Percentiles rank a stretch among this genome's conserved stretches.
Evolutionary conservation across 176 grass and related monocot species (phyloP).

Genomic region (Carex cristatella): DNA sequence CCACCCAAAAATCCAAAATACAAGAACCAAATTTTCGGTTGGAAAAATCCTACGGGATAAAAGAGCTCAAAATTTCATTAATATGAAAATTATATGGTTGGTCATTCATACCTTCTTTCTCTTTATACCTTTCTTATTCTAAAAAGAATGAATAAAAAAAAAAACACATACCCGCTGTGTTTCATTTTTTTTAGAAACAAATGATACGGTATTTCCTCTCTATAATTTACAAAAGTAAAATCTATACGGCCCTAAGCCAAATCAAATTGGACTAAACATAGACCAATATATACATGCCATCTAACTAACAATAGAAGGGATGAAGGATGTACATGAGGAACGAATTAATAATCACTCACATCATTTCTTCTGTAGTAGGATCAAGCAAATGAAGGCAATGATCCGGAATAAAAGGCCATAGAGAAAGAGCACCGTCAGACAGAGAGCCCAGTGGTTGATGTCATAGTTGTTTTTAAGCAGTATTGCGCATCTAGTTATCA

Average conservation of each 20-base stretch:
- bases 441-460: conserved; percentile 63
- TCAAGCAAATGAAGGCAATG: conserved; percentile 64
- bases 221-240: too few species aligned
- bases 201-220: too few species aligned
- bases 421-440: conserved; percentile 60
- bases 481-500: conserved; percentile 81
- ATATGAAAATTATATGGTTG: too few species aligned
- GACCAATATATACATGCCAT: background rate
- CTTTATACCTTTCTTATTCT: too few species aligned
- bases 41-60: too few species aligned
- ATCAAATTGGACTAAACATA: background rate
- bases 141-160: too few species aligned
- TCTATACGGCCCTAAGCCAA: background rate
- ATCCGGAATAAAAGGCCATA: conserved; percentile 82
- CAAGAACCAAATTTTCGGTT: too few species aligned
- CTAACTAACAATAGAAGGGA: conserved; percentile 20
- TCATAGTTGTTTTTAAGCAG: conserved; percentile 39
- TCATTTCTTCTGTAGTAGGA: conserved; percentile 72
- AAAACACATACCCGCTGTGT: too few species aligned
- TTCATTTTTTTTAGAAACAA: too few species aligned
- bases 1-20: too few species aligned
- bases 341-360: background rate
- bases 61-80: too few species aligned
- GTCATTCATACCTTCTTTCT: too few species aligned
- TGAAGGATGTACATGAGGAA: background rate